Conservation (phyloP, 768 basidiomycete genomes). For the Trametes cubensis region DNA sequence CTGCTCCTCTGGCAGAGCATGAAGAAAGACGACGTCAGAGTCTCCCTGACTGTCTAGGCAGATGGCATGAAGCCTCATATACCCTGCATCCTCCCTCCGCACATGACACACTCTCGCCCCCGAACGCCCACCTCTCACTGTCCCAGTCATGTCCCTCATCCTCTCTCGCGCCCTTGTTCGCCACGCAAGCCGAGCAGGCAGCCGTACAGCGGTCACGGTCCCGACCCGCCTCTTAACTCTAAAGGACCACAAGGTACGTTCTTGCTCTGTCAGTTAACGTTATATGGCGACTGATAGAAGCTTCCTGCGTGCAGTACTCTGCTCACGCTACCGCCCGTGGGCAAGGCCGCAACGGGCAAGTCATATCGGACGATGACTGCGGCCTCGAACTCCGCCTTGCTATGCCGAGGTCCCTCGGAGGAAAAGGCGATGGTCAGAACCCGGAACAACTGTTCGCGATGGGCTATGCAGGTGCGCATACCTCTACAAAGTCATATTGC, state of each 20-base stretch:
- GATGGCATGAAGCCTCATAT: background rate
- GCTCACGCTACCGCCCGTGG: slow-evolving; percentile 67
- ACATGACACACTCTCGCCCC: background rate
- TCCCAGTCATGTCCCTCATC: background rate
- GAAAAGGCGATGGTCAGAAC: slow-evolving; percentile 42
- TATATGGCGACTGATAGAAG: background rate
- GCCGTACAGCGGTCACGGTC: background rate
- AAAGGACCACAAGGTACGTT: slow-evolving; percentile 48
- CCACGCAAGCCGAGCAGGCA: background rate
- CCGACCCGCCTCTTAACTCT: slow-evolving; percentile 39
- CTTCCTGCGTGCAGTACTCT: slow-evolving; percentile 53
- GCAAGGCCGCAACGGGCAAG: slow-evolving; percentile 63
- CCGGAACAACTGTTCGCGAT: slow-evolving; percentile 44
- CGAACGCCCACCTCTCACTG: background rate
- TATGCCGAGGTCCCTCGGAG: slow-evolving; percentile 40
- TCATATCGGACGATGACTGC: slow-evolving; percentile 37
- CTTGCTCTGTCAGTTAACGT: background rate
- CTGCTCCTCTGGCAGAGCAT: background rate
- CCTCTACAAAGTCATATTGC: background rate
- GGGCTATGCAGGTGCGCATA: slow-evolving; percentile 37
- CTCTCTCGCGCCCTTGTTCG: slow-evolving; percentile 1
- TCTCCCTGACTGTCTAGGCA: background rate
- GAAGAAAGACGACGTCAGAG: background rate
- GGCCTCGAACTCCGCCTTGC: slow-evolving; percentile 39
- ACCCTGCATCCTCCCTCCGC: background rate